Evolutionary conservation across 768 basidiomycete genomes (phyloP), one percentile per base, ranked within the genome.

Genomic region (Porpolomopsis calyptriformis): DNA sequence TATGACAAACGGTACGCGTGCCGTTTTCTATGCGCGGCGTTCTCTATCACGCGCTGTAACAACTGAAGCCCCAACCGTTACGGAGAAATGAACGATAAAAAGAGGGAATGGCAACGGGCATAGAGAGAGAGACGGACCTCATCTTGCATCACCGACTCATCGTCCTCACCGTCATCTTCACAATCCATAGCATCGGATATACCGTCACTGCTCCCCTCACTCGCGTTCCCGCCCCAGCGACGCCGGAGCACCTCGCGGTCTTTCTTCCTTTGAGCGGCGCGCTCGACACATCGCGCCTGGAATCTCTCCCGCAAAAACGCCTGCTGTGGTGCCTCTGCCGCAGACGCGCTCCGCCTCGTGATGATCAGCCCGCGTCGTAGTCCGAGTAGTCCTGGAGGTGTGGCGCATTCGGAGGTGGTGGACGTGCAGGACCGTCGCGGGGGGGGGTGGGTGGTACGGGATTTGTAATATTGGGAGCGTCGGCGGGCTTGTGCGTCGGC

Each of bases 1-100:
- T 81, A 86, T 1, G 82, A 85, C 2, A 82, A 57, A 7, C 74
- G 71, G 52, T 80, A 84, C 2, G 68, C 59, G 55, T 84, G 74
- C 2, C 57, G 64, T 14, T 64, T 58, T 53, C 72, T 78, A 9
- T 70, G 65, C 25, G 67, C 70, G 10, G 74, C 63, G 55, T 73
- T 77, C 5, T 68, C 65, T 60, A 86, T 67, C 23, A 86, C 80
- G 40, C 84, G 71, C 33, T 71, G 67, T 55, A 82, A 85, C 14
- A 86, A 66, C 84, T 86, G 47, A 1, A 44, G 8, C 25, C n/a
- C n/a, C n/a, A n/a, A 10, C 49, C 33, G 35, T 37, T 18, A 42
- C 11, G 40, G 14, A 19, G 18, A 37, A 25, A 38, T 47, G 10
- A 31, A 23, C 40, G 40, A 23, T 49, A 26, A 37, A 27, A 29